Conservation (phyloP, 2,329 filamentous ascomycete species). For the Fusarium tricinctum region DNA sequence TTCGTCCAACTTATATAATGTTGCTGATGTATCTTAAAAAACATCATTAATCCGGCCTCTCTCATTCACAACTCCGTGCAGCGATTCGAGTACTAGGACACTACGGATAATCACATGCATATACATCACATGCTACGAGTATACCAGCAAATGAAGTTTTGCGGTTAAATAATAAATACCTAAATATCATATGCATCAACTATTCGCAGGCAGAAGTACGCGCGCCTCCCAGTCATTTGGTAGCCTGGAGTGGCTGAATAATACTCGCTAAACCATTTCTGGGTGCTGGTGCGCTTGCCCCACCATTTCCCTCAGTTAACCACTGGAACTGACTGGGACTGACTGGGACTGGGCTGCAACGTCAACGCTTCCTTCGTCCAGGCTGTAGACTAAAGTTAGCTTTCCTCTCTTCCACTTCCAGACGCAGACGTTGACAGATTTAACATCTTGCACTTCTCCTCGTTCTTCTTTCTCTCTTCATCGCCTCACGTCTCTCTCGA, state of each 20-base stretch:
- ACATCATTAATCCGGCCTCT: not conserved
- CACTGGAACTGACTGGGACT: conserved; percentile 1
- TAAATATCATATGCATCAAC: not conserved
- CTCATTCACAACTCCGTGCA: too few relatives aligned
- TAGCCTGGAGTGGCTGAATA: conserved; percentile 40
- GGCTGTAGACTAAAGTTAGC: conserved; percentile 22
- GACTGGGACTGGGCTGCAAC: conserved; percentile 25
- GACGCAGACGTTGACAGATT: conserved; percentile 27
- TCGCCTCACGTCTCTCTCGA: conserved; percentile 15
- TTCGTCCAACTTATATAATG: too few relatives aligned
- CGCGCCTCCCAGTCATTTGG: conserved; percentile 39
- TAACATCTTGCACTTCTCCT: conserved; percentile 15
- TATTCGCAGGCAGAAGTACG: conserved; percentile 38
- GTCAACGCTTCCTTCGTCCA: conserved; percentile 35
- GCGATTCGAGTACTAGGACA: too few relatives aligned
- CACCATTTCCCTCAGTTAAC: conserved; percentile 28
- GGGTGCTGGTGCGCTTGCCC: conserved; percentile 18
- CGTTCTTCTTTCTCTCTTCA: conserved; percentile 3
- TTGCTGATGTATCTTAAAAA: too few relatives aligned
- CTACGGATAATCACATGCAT: not conserved
- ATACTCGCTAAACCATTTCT: conserved; percentile 24
- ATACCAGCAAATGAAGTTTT: not conserved
- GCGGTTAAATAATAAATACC: not conserved
- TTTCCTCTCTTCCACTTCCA: conserved; percentile 35
- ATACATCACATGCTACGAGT: not conserved